Base-by-base conservation (phyloP, 176 grass and related monocot species). In the Oryza punctata region DNA sequence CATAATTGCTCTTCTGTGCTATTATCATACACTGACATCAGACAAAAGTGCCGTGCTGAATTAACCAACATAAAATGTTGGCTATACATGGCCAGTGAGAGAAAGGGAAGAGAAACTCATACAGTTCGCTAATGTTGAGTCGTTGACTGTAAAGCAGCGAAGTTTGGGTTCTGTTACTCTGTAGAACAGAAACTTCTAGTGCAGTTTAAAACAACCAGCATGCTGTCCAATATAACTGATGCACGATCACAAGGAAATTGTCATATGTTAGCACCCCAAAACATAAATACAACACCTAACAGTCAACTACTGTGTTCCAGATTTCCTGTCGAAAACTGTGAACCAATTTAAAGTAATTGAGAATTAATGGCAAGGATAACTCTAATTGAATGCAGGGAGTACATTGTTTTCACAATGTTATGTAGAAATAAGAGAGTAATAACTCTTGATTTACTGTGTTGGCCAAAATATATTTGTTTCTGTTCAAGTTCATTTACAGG, bases 31-130 rank as follows among this genome's bases (percentile, higher is more conserved):
- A 21, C 61, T 44, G 26, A 44, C 14, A 76, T 43, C 44, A 84
- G 18, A 54, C 15, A 67, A 67, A 66, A 10, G 49, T 74, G 59
- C 3, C 68, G 30, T 69, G 44, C 71, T 76, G 7, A 69, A 64
- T 69, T 81, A 64, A 67, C 72, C 9, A 67, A 4, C 23, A 37
- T 12, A 67, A 84, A 45, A 84, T 60, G n/a, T 67, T 63, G 50
- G n/a, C 28, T 38, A 81, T 40, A 19, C 50, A 41, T 71, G 28
- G 25, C 35, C 1, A 16, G 9, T 69, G 35, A 21, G 35, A 12
- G 35, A 38, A 12, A 18, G 7, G 7, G 21, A 41, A 21, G n/a
- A 41, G 11, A 69, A 21, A 38, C 52, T 57, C 0, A 21, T 57
- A 57, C 52, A 57, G 6, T 57, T 57, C 8, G 4, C 3, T 57